Evolutionary conservation across 139 green algal species (phyloP).

Genomic region (Coccomyxa sp.): DNA sequence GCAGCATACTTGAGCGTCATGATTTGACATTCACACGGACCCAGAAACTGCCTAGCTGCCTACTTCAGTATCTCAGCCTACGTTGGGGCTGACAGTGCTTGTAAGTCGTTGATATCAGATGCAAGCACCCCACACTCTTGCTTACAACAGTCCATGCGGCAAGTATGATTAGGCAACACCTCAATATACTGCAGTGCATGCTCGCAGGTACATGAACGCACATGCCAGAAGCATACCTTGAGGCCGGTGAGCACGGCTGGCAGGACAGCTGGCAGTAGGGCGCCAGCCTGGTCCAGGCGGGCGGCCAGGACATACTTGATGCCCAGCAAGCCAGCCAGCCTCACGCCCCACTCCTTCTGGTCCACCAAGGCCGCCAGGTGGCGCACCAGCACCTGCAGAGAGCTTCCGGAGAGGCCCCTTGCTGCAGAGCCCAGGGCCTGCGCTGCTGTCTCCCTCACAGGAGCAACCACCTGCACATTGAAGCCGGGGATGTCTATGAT

Average conservation of each 20-base stretch:
- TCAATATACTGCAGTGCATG: too few relatives aligned
- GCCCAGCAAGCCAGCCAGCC: slow-evolving; percentile 76
- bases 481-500: too few relatives aligned
- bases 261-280: slow-evolving; percentile 60
- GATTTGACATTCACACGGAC: too few relatives aligned
- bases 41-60: too few relatives aligned
- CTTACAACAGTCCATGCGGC: too few relatives aligned
- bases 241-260: slow-evolving; percentile 54
- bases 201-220: too few relatives aligned
- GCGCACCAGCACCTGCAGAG: slow-evolving; percentile 42
- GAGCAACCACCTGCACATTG: slow-evolving; percentile 69
- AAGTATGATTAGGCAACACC: too few relatives aligned
- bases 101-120: too few relatives aligned
- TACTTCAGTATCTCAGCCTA: too few relatives aligned
- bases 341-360: slow-evolving; percentile 47
- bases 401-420: slow-evolving; percentile 21
- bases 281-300: slow-evolving; percentile 22
- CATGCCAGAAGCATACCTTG: slow-evolving; percentile 24
- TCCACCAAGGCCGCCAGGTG: slow-evolving; percentile 57
- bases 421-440: slow-evolving; percentile 83
- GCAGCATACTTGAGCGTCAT: too few relatives aligned
- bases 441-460: slow-evolving; percentile 89
- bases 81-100: too few relatives aligned
- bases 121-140: too few relatives aligned
- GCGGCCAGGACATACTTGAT: slow-evolving; percentile 89